These are phyloP conservation scores for Novymonas esmeraldas DNA, from an alignment of 208 protist genomes.

Conservation along the genomic window DNA sequence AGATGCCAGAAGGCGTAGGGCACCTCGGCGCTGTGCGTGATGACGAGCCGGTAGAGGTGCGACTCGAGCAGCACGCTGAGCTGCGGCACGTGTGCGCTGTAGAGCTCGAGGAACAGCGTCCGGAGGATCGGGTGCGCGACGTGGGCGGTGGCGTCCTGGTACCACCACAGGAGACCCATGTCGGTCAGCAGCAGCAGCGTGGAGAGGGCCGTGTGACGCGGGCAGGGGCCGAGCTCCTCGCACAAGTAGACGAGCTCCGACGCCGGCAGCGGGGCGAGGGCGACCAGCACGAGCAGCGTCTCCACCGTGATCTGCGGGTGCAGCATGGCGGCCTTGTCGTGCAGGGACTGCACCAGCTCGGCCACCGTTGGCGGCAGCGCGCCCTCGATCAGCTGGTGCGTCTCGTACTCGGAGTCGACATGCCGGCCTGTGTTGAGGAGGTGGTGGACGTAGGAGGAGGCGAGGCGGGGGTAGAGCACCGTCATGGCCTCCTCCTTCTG, in stretches of 20 bases:
- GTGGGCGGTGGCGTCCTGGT: constrained; percentile 46
- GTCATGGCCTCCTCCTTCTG: constrained; percentile 65
- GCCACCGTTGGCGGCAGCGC: constrained; percentile 53
- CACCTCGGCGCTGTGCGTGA: constrained; percentile 70
- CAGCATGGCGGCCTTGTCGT: constrained; percentile 45
- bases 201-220: constrained; percentile 62
- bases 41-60: constrained; percentile 76
- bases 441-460: constrained; percentile 54
- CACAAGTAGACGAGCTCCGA: constrained; percentile 78
- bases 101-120: constrained; percentile 43
- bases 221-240: constrained; percentile 74
- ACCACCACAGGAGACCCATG: constrained; percentile 60
- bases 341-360: constrained; percentile 51
- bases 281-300: constrained; percentile 58
- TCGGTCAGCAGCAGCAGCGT: constrained; percentile 64
- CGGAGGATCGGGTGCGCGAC: constrained; percentile 49
- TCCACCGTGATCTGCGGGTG: constrained; percentile 53
- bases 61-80: constrained; percentile 78
- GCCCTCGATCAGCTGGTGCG: constrained; percentile 44
- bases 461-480: constrained; percentile 57
- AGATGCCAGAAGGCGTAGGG: constrained; percentile 60
- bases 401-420: constrained; percentile 46
- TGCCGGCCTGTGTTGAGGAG: constrained; percentile 34
- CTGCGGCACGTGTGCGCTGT: constrained; percentile 48
- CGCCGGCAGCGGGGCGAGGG: constrained; percentile 54